phyloP scores from a whole-genome alignment of 2,329 filamentous ascomycete species.

The Tricladium varicosporioides region DNA sequence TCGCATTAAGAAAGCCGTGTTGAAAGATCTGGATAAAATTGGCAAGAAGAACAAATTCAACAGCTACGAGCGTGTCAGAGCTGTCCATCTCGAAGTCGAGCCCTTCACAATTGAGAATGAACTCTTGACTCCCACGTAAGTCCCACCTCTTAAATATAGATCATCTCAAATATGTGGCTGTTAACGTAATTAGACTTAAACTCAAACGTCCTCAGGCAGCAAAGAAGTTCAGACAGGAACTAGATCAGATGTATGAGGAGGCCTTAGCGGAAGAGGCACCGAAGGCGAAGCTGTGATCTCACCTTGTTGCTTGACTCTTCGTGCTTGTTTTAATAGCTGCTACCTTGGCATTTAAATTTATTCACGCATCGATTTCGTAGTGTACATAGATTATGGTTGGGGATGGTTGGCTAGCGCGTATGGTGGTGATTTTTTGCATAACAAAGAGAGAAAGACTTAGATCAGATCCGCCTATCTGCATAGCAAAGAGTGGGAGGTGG shows the following conservation, averaged over 20 bases:
- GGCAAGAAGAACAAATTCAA: constrained; percentile 86
- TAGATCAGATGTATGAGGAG: constrained; percentile 35
- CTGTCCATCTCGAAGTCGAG: constrained; percentile 73
- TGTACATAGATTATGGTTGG: too few relatives aligned
- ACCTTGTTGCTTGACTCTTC: neutral
- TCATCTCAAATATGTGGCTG: neutral
- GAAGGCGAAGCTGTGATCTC: constrained; percentile 46
- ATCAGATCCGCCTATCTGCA: too few relatives aligned
- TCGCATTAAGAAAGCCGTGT: constrained; percentile 69
- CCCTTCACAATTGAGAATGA: constrained; percentile 94
- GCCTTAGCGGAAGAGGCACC: constrained; percentile 33
- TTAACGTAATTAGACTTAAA: constrained; percentile 55
- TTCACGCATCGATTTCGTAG: too few relatives aligned
- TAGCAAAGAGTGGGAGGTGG: too few relatives aligned
- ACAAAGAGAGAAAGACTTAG: too few relatives aligned
- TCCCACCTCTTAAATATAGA: constrained; percentile 1
- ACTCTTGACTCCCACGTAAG: constrained; percentile 83
- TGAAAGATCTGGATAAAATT: constrained; percentile 76
- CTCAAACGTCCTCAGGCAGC: constrained; percentile 67
- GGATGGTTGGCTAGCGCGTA: too few relatives aligned
- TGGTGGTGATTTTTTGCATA: too few relatives aligned
- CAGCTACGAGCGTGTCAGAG: constrained; percentile 80
- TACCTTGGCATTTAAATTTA: too few relatives aligned
- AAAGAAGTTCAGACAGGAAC: constrained; percentile 43
- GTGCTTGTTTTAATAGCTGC: too few relatives aligned